Percentiles rank a stretch among this genome's conserved stretches.
phyloP scores from a whole-genome alignment of 2,329 filamentous ascomycete species.

The Aspergillus brasiliensis region DNA sequence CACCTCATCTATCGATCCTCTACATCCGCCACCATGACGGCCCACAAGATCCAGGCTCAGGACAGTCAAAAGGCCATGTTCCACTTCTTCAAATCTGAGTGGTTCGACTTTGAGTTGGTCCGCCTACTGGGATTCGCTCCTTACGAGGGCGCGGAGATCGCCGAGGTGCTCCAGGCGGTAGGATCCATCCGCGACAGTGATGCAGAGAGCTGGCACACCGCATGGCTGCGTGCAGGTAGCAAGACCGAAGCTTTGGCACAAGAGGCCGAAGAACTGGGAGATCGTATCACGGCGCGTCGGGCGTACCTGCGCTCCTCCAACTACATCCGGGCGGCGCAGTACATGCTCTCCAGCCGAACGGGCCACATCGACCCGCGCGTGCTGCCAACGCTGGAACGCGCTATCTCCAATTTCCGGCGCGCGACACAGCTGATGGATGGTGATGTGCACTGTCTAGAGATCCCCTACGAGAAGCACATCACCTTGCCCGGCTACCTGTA shows the following conservation, averaged over 20 bases:
- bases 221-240: background rate
- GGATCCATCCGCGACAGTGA: slow-evolving; percentile 1
- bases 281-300: background rate
- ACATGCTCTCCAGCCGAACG: slow-evolving; percentile 7
- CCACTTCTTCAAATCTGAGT: slow-evolving; percentile 10
- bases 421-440: background rate
- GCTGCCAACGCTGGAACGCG: background rate
- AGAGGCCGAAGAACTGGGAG: background rate
- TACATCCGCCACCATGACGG: too few relatives aligned
- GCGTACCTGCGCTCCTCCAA: slow-evolving; percentile 11
- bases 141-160: slow-evolving; percentile 7
- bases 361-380: background rate
- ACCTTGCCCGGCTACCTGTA: background rate
- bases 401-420: background rate
- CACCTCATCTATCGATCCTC: too few relatives aligned
- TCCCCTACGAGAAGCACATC: background rate
- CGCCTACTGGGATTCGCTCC: slow-evolving; percentile 3
- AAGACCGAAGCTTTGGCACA: slow-evolving; percentile 1
- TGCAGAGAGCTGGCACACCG: slow-evolving; percentile 11
- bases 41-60: too few relatives aligned
- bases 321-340: slow-evolving; percentile 8
- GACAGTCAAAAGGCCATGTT: background rate
- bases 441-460: background rate
- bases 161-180: slow-evolving; percentile 8
- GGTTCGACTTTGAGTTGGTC: slow-evolving; percentile 12